Conservation (phyloP, 495 filamentous ascomycete species). For the Aspergillus saccharolyticus region DNA sequence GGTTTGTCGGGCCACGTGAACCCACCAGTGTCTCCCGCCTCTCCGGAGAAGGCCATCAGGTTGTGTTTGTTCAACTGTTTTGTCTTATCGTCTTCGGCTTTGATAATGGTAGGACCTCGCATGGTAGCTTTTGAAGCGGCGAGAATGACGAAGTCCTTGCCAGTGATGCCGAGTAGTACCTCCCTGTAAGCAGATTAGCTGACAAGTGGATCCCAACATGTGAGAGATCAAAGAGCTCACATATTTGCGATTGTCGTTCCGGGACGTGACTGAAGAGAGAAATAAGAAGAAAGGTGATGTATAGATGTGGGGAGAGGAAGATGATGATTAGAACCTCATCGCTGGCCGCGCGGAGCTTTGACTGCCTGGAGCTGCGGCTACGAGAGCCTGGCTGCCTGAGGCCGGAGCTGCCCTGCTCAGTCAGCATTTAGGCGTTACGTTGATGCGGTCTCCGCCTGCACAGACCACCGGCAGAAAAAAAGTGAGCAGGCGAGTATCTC, state of each 20-base stretch:
- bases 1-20: slow-evolving; percentile 34
- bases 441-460: slow-evolving; percentile 26
- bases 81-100: slow-evolving; percentile 96
- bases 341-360: slow-evolving; percentile 39
- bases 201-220: slow-evolving; percentile 1
- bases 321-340: slow-evolving; percentile 15
- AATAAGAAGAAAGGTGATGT: slow-evolving; percentile 13
- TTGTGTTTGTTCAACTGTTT: slow-evolving; percentile 83
- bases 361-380: slow-evolving; percentile 39
- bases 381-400: slow-evolving; percentile 15
- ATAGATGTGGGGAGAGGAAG: slow-evolving; percentile 16
- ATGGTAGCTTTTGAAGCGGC: slow-evolving; percentile 96
- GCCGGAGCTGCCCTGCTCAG: slow-evolving; percentile 35
- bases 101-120: slow-evolving; percentile 94
- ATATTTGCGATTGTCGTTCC: slow-evolving; percentile 24
- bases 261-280: slow-evolving; percentile 5
- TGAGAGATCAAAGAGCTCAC: slow-evolving; percentile 22
- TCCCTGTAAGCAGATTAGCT: slow-evolving; percentile 59
- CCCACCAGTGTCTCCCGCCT: slow-evolving; percentile 85
- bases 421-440: slow-evolving; percentile 30
- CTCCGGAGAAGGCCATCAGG: slow-evolving; percentile 93
- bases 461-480: slow-evolving; percentile 42
- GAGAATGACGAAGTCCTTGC: slow-evolving; percentile 97
- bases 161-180: slow-evolving; percentile 95
- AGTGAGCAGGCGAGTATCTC: slow-evolving; percentile 21